Percentiles rank a stretch among this genome's conserved stretches.
phyloP scores from a whole-genome alignment of 306 rosid genomes.

The Citrullus colocynthis region DNA sequence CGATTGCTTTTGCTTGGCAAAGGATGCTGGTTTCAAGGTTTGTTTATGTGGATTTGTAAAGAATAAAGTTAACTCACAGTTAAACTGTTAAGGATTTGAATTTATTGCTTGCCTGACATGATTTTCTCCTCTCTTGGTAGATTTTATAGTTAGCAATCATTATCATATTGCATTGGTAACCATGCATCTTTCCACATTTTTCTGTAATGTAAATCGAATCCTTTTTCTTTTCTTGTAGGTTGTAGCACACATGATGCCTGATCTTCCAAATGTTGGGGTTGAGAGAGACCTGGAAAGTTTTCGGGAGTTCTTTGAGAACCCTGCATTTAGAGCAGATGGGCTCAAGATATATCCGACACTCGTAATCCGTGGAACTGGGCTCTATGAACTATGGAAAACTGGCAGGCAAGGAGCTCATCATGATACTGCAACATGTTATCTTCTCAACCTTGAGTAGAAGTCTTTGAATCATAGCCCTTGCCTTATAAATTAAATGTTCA shows the following conservation, averaged over 20 bases:
- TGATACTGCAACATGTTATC: background rate
- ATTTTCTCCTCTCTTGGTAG: background rate
- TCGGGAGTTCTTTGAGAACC: constrained; percentile 85
- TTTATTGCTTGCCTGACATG: background rate
- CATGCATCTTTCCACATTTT: background rate
- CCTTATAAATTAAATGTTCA: background rate
- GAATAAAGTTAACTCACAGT: background rate
- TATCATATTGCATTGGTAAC: background rate
- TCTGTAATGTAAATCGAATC: background rate
- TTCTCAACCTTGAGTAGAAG: background rate
- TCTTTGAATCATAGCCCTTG: background rate
- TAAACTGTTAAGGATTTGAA: background rate
- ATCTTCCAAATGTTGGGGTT: constrained; percentile 97
- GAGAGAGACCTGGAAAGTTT: constrained; percentile 99
- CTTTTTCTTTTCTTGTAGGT: constrained; percentile 38
- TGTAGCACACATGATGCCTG: constrained; percentile 99
- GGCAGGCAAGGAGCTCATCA: constrained; percentile 43
- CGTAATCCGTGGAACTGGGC: constrained; percentile 98
- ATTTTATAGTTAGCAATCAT: background rate
- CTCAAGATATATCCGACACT: constrained; percentile 96
- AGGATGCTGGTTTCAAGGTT: constrained; percentile 99
- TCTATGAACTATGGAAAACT: constrained; percentile 98
- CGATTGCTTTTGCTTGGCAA: constrained; percentile 87
- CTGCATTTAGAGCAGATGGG: constrained; percentile 87
- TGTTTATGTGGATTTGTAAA: background rate